These are phyloP conservation scores for Tillandsia leiboldiana DNA, from an alignment of 176 grass and related monocot genomes.

Conservation along the genomic window DNA sequence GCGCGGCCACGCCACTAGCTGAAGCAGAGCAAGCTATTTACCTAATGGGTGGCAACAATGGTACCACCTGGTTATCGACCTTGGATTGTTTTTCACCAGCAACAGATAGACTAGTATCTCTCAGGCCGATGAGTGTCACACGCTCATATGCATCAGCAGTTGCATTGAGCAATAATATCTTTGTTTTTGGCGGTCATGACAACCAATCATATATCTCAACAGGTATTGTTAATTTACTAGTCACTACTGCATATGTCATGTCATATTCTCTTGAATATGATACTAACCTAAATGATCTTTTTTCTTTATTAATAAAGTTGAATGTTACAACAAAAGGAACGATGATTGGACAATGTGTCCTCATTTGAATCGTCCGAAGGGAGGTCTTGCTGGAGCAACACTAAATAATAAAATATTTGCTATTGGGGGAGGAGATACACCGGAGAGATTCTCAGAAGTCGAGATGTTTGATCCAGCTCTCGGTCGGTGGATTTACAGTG, in stretches of 20 bases:
- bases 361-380: slow-evolving; percentile 49
- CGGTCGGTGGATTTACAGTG: slow-evolving; percentile 52
- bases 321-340: slow-evolving; percentile 41
- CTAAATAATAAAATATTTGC: slow-evolving; percentile 67
- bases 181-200: slow-evolving; percentile 62
- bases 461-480: slow-evolving; percentile 80
- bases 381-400: slow-evolving; percentile 58
- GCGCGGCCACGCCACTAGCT: slow-evolving; percentile 11
- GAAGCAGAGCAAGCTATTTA: slow-evolving; percentile 24
- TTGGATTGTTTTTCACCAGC: slow-evolving; percentile 52
- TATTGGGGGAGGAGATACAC: slow-evolving; percentile 74
- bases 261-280: slow-evolving; percentile 13
- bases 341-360: slow-evolving; percentile 57
- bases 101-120: slow-evolving; percentile 36
- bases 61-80: slow-evolving; percentile 45
- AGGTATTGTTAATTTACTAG: slow-evolving; percentile 11
- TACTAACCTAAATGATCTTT: slow-evolving; percentile 4
- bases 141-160: slow-evolving; percentile 50
- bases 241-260: slow-evolving; percentile 3
- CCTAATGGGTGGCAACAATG: slow-evolving; percentile 64
- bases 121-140: slow-evolving; percentile 47
- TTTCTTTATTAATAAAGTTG: slow-evolving; percentile 40
- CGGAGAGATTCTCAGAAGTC: slow-evolving; percentile 49
- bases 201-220: slow-evolving; percentile 30
- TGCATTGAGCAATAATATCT: slow-evolving; percentile 47